Evolutionary conservation across 768 basidiomycete genomes (phyloP), one percentile per base, ranked within the genome.

Genomic region (Mycena indigotica): DNA sequence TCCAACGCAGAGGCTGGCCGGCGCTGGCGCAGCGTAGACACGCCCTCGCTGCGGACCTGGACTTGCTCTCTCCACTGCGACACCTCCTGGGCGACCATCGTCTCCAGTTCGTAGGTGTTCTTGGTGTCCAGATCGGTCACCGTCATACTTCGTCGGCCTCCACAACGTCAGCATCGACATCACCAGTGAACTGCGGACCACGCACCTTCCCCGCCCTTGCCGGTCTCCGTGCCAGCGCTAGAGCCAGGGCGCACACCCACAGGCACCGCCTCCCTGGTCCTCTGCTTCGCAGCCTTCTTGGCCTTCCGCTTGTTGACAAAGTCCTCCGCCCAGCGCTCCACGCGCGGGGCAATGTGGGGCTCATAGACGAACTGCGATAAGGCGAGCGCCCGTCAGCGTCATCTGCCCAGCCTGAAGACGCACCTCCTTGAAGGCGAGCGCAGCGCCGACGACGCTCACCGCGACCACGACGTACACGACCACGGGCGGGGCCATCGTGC

Each of bases 281-380:
- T 63, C 54, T 16, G 10, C 58, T 45, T 40, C 19, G 58, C 62
- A 19, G 73, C 72, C 52, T 67, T 55, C 32, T 35, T 35, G 10
- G 8, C 32, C 32, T 35, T 35, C 16, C 75, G 70, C 32, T 63
- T 69, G 0, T 73, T 74, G 35, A 76, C 50, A 52, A 72, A 77
- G 52, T 77, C 73, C 53, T 72, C 73, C 4, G 72, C 75, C 78
- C 77, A 78, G 60, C 69, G 73, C 64, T 85, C 86, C 26, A 89
- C 44, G 40, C 73, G 77, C 0, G 86, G 87, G 19, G 85, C 85
- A 56, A 89, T 78, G 57, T 87, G 86, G 10, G 87, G 87, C 60
- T 86, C 86, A 56, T 87, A 88, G 26, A 89, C 80, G 54, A 84
- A 84, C 87, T 89, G 5, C 23, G 46, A 52, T 52, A 58, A 52